phyloP scores from a whole-genome alignment of 2,329 filamentous ascomycete genomes.

The Fusarium coffeatum region DNA sequence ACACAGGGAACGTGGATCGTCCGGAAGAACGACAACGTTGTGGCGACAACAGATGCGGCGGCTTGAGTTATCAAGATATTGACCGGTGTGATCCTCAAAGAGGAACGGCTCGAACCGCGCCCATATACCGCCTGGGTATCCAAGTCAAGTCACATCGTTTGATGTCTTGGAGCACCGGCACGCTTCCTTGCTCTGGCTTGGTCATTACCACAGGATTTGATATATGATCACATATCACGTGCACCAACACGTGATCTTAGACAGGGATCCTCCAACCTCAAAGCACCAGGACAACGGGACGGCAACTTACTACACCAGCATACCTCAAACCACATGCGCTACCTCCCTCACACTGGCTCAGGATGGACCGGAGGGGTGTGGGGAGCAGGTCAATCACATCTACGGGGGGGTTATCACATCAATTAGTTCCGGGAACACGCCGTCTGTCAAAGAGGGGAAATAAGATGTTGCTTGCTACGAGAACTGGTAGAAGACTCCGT shows the following conservation, averaged over 20 bases:
- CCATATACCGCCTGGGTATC: neutral
- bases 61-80: slow-evolving; percentile 22
- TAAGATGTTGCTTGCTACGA: slow-evolving; percentile 43
- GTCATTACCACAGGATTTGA: neutral
- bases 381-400: slow-evolving; percentile 38
- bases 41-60: slow-evolving; percentile 8
- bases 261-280: slow-evolving; percentile 39
- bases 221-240: slow-evolving; percentile 17
- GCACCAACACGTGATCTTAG: slow-evolving; percentile 30
- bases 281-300: slow-evolving; percentile 10
- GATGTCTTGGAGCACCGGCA: neutral
- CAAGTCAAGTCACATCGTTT: too few species aligned
- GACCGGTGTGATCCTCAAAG: too few species aligned
- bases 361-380: slow-evolving; percentile 37
- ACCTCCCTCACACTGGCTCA: slow-evolving; percentile 23
- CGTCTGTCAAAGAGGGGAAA: slow-evolving; percentile 36
- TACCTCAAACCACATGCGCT: slow-evolving; percentile 39
- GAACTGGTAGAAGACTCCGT: slow-evolving; percentile 42
- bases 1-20: slow-evolving; percentile 60
- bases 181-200: neutral
- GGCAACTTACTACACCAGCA: slow-evolving; percentile 29
- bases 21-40: slow-evolving; percentile 10
- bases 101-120: neutral
- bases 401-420: slow-evolving; percentile 47
- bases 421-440: slow-evolving; percentile 21